Evolutionary conservation across 768 basidiomycete genomes (phyloP), one percentile per base, ranked within the genome.

Genomic region (Lentinula aciculospora): DNA sequence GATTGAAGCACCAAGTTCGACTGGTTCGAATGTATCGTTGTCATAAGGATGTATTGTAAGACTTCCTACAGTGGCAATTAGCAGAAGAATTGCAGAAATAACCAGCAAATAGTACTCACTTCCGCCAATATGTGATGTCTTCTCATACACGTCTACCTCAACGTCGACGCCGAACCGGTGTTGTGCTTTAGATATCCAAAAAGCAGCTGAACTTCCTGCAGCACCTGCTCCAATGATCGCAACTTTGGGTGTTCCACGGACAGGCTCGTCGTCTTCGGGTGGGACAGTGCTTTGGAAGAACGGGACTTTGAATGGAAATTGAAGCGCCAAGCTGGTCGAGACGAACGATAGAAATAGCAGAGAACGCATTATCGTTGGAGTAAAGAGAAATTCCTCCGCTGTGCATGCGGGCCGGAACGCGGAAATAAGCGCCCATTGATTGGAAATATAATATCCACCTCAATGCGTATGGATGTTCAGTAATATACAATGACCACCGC

Each of bases 181-280:
- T 63, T 86, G 85, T 27, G 88, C 89, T 67, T 88, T 88, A 19
- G 82, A 80, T 54, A 95, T 85, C 86, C 93, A 90, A 66, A 83
- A 90, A 2, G 85, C 92, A 21, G 93, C 89, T 25, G 91, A 88
- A 15, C 82, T 83, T 8, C 94, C 94, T 9, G 78, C 92, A 13
- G 94, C 93, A 27, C 94, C 94, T 0, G 94, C 94, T 44, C 58
- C 94, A 55, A 97, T 82, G 65, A 97, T 85, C 7, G 94, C 94
- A 63, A 97, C 79, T 47, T 86, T 73, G 45, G 85, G 81, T 0
- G 75, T 65, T 17, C 60, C 58, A 23, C 64, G 56, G n/a, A 60
- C 59, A 21, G 58, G 34, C 36, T 61, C 56, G 31, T 65, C 58
- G 40, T 61, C 61, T 32, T 61, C 56, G 21, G 60, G 54, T 7